These are phyloP conservation scores for Podospora pseudopauciseta DNA, from an alignment of 495 filamentous ascomycete genomes.

Conservation along the genomic window DNA sequence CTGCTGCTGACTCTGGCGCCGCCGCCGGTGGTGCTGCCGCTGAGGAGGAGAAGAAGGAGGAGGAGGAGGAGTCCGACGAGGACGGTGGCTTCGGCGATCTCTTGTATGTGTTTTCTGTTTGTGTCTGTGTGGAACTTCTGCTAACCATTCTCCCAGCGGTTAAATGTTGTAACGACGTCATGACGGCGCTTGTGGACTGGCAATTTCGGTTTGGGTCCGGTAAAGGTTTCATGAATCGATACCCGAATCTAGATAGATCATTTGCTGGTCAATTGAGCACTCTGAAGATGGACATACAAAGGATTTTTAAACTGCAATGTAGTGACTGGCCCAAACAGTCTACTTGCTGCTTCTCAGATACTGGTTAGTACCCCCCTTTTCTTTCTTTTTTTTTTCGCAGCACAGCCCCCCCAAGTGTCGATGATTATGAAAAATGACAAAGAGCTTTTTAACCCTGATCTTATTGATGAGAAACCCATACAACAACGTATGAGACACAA, in stretches of 20 bases:
- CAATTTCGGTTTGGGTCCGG: slow-evolving; percentile 38
- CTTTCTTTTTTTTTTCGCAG: slow-evolving; percentile 9
- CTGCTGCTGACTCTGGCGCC: slow-evolving; percentile 51
- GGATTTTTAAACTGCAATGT: not conserved
- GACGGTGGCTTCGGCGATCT: slow-evolving; percentile 64
- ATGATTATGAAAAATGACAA: slow-evolving; percentile 50
- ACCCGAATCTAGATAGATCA: slow-evolving; percentile 44
- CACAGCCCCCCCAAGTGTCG: slow-evolving; percentile 31
- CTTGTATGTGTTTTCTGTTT: slow-evolving; percentile 49
- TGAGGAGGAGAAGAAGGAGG: slow-evolving; percentile 63
- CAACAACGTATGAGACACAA: slow-evolving; percentile 49
- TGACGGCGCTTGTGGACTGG: slow-evolving; percentile 35
- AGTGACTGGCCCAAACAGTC: slow-evolving; percentile 4
- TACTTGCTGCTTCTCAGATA: slow-evolving; percentile 2
- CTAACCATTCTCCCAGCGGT: slow-evolving; percentile 38
- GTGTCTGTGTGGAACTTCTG: not conserved
- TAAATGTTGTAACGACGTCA: slow-evolving; percentile 34
- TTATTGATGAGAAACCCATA: slow-evolving; percentile 48
- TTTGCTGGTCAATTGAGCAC: slow-evolving; percentile 43
- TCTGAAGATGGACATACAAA: slow-evolving; percentile 28
- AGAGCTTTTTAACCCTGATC: slow-evolving; percentile 58
- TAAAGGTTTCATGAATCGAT: slow-evolving; percentile 33
- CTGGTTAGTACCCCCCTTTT: slow-evolving; percentile 44
- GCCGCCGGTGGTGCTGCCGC: slow-evolving; percentile 56
- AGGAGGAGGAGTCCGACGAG: slow-evolving; percentile 39